Evolutionary conservation across 495 filamentous ascomycete genomes (phyloP), one percentile per base, ranked within the genome.

Genomic region (Cenococcum geophilum): DNA sequence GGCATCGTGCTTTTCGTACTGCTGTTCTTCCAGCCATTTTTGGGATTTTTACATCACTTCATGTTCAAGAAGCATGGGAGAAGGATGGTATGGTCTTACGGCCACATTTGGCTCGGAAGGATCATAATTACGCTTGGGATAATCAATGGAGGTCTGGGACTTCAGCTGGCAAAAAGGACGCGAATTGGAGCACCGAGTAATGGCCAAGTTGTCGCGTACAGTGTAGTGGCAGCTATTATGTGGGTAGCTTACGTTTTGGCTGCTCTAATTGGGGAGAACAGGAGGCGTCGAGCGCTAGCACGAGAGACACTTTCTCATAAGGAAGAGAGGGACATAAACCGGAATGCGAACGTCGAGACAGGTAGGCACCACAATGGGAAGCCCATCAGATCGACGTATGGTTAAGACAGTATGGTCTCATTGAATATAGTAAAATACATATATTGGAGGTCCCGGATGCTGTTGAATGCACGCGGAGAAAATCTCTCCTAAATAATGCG

Each of bases 71-170:
- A 62, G 51, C 40, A 64, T 47, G 16, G 22, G 14, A 10, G 32
- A 32, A 60, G 62, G 10, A 40, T 14, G 12, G 43, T 48, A 18
- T 61, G 58, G 62, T 62, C 59, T 1, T 42, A 64, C 37, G 43
- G 9, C 10, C 62, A 64, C 45, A n/a, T 64, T 48, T 64, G 62
- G 62, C 25, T 42, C 18, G 71, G 71, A 11, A 64, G 71, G 4
- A 34, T 61, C 22, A 45, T 62, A 16, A 71, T 73, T 52, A 43
- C 64, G 5, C 61, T 73, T 5, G 71, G 71, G 18, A 71, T 73
- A 43, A 63, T 73, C 57, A 73, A 73, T 45, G 71, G 71, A 32
- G 71, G 67, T 6, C 57, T 73, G 0, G 71, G 71, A 0, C 36
- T 73, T 6, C 42, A 50, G 27, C 61, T 70, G 4, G 64, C 67